These are phyloP conservation scores for Byssothecium circinans DNA, from an alignment of 2,329 filamentous ascomycete species.

Conservation along the genomic window DNA sequence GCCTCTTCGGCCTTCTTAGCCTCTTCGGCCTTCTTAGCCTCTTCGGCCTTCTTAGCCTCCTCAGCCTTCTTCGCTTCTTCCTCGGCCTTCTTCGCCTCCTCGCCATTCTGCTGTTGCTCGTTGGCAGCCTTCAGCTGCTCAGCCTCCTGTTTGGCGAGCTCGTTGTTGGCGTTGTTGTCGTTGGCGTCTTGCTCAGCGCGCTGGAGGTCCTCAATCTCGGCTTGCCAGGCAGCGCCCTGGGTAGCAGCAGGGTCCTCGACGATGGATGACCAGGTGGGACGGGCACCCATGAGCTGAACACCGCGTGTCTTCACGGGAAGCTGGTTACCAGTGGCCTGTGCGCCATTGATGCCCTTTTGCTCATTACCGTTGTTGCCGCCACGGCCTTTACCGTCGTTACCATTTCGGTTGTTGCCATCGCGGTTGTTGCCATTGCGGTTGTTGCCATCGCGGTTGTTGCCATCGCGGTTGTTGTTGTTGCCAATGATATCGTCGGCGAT, in stretches of 20 bases:
- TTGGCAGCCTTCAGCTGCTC: conserved; percentile 13
- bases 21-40: conserved; percentile 6
- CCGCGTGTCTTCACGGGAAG: conserved; percentile 28
- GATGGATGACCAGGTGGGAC: conserved; percentile 30
- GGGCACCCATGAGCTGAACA: conserved; percentile 30
- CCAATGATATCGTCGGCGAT: conserved; percentile 31
- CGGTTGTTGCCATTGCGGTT: conserved; percentile 8
- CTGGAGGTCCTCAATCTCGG: conserved; percentile 30
- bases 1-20: conserved; percentile 2
- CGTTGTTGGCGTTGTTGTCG: conserved; percentile 27
- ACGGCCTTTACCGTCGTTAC: conserved; percentile 10
- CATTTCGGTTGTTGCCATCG: conserved; percentile 13
- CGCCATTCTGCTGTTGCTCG: conserved; percentile 9
- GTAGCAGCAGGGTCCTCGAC: conserved; percentile 33
- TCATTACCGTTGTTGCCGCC: conserved; percentile 13
- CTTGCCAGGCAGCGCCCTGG: conserved; percentile 30
- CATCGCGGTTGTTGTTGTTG: conserved; percentile 13
- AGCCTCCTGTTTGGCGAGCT: conserved; percentile 24
- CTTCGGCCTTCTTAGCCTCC: conserved; percentile 6
- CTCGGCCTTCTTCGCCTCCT: conserved; percentile 8
- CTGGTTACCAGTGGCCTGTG: neutral
- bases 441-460: conserved; percentile 12
- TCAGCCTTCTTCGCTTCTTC: conserved; percentile 8
- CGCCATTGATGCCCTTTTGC: conserved; percentile 8
- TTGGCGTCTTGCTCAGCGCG: conserved; percentile 21